Evolutionary conservation across 1,284 basidiomycete genomes (phyloP).

Genomic region (Papiliotrema terrestris): DNA sequence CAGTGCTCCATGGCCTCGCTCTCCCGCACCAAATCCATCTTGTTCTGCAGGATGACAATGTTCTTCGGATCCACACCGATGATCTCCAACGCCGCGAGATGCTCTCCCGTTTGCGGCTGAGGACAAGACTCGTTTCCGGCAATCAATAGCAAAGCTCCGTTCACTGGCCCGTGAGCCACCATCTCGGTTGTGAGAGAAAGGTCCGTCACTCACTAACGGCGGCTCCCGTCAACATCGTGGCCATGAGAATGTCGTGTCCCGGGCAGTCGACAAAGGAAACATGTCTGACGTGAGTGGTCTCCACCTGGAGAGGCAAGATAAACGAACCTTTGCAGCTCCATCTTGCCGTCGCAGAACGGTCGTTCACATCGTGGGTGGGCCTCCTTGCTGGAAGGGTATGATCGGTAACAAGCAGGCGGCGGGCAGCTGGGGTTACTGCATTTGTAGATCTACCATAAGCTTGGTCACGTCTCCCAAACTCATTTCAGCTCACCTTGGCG

Average conservation of each 20-base stretch:
- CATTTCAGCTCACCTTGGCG: slow-evolving; percentile 75
- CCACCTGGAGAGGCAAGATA: not conserved
- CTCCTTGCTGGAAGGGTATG: slow-evolving; percentile 92
- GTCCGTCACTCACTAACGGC: slow-evolving; percentile 64
- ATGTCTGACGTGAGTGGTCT: slow-evolving; percentile 54
- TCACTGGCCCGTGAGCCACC: slow-evolving; percentile 56
- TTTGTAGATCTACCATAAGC: slow-evolving; percentile 80
- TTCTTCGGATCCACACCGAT: slow-evolving; percentile 87
- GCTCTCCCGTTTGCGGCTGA: slow-evolving; percentile 97
- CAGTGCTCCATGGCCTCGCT: slow-evolving; percentile 86
- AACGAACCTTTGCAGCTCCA: slow-evolving; percentile 71
- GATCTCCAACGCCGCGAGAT: slow-evolving; percentile 97
- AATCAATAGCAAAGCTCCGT: slow-evolving; percentile 90
- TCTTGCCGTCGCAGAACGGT: slow-evolving; percentile 81
- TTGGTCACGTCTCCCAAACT: no score
- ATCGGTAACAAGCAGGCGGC: slow-evolving; percentile 88
- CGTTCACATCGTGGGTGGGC: slow-evolving; percentile 88
- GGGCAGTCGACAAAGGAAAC: slow-evolving; percentile 93
- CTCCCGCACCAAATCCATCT: slow-evolving; percentile 93
- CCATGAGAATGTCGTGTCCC: slow-evolving; percentile 93
- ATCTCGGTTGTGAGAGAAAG: not conserved
- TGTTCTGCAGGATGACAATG: slow-evolving; percentile 97
- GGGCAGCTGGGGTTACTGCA: slow-evolving; percentile 91
- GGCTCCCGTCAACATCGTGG: slow-evolving; percentile 99
- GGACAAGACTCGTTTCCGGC: slow-evolving; percentile 98